Base-by-base conservation (phyloP, 164 flowering plant species). In the Aristolochia contorta region DNA sequence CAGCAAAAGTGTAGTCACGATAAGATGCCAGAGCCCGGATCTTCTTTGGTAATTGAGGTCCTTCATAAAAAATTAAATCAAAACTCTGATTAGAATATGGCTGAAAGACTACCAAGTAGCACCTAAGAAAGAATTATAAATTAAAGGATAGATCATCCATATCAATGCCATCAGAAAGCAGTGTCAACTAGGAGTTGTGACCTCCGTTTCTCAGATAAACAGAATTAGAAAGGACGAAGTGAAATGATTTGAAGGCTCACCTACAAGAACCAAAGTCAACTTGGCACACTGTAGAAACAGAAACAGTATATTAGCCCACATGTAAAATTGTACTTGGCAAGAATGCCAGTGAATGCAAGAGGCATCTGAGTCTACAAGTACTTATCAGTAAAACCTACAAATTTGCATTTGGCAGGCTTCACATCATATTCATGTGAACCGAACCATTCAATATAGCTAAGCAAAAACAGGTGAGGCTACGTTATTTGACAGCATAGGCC, bases 1-100 rank as follows among this genome's bases (percentile, higher is more conserved):
- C 97, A 56, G 88, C 99, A 76, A 94, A 94, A 4, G 99, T 94
- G 67, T 66, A 89, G 18, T 94, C 96, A 47, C 99, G 88, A 62
- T 70, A 86, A 12, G 89, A 86, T 53, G 96, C 95, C 72, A 94
- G 89, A 56, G 99, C 97, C 52, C 93, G 78, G 19, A 94, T 91
- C 78, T 91, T 94, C 79, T 89, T 85, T 4, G 97, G 96, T 61
- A 94, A 68, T 73, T 82, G 95, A 51, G 89, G 93, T 50, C 99
- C 98, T 89, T 67, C 72, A 72, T 37, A 9, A 63, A 56, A 53
- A n/a, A 9, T 47, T 48, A 4, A 13, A 10, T 56, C 0, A 49
- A 22, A 21, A 30, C 1, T 48, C 43, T 6, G 43, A 10, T 22
- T 27, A 52, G 33, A 50, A 49, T 43, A 18, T 12, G 51, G 45